phyloP scores from a whole-genome alignment of 176 grass and related monocot genomes.

The Stipa capillata region DNA sequence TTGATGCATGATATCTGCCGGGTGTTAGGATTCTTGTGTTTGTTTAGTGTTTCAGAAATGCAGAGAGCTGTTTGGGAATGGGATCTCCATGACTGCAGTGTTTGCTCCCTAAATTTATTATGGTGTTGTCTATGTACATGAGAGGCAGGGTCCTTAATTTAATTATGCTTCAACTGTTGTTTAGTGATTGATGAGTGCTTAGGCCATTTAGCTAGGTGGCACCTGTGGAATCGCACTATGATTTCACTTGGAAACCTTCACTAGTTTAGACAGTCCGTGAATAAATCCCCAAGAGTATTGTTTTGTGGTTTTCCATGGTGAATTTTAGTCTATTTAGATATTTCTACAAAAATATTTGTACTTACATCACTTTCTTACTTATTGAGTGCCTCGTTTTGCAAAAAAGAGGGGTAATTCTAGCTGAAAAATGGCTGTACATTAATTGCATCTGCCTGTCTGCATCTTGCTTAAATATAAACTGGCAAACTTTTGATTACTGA shows the following conservation, averaged over 20 bases:
- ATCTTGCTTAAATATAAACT: not conserved
- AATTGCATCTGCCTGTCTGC: not conserved
- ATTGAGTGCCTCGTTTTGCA: not conserved
- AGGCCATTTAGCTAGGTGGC: not conserved
- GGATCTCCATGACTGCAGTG: not conserved
- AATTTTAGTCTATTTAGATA: not conserved
- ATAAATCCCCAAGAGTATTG: not conserved
- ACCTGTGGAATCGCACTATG: not conserved
- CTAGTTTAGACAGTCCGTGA: not conserved
- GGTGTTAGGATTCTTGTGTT: not conserved
- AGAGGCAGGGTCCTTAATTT: not conserved
- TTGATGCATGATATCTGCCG: not conserved
- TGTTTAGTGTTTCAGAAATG: not conserved
- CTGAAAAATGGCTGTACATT: not conserved
- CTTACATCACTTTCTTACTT: not conserved
- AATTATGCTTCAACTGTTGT: not conserved
- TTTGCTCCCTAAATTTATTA: not conserved
- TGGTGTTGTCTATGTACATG: not conserved
- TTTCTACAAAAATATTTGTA: not conserved
- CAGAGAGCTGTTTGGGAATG: not conserved
- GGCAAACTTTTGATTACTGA: not conserved
- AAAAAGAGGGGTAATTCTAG: not conserved
- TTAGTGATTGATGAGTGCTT: not conserved
- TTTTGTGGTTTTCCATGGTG: not conserved
- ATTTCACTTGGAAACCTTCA: not conserved